A percentile compares a stretch with the other conserved stretches of the same genome.
phyloP scores from a whole-genome alignment of 768 basidiomycete species.

The Neoboletus brunneissimus region DNA sequence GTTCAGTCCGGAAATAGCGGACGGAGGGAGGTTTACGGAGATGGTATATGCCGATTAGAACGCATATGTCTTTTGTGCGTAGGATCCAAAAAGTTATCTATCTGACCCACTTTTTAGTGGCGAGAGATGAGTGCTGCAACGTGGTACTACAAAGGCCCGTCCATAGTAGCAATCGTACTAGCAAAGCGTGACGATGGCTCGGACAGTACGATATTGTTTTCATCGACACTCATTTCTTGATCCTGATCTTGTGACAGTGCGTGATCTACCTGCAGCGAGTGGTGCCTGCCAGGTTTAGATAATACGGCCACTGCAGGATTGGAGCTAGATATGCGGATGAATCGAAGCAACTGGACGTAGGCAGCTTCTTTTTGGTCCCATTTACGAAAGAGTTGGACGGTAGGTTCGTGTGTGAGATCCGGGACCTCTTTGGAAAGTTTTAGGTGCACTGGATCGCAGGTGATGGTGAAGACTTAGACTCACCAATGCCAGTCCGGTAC shows the following conservation, averaged over 20 bases:
- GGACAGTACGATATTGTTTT: conserved; percentile 23
- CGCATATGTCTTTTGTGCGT: conserved; percentile 7
- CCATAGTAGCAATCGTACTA: conserved; percentile 40
- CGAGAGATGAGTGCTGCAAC: not conserved
- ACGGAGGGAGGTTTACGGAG: conserved; percentile 28
- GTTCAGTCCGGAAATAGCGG: conserved; percentile 31
- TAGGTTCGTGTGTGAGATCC: conserved; percentile 72
- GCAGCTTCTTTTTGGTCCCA: conserved; percentile 80
- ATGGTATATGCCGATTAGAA: conserved; percentile 32
- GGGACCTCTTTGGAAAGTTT: conserved; percentile 55
- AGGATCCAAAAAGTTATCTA: conserved; percentile 12
- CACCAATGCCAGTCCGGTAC: conserved; percentile 82
- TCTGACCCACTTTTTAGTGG: conserved; percentile 3
- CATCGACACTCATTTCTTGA: conserved; percentile 31
- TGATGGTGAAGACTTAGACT: conserved; percentile 20
- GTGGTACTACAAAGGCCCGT: conserved; percentile 25
- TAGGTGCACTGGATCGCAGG: not conserved
- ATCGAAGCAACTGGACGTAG: conserved; percentile 68
- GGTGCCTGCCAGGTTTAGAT: conserved; percentile 62
- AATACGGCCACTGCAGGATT: conserved; percentile 47
- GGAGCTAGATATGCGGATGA: conserved; percentile 68
- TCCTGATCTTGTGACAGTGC: conserved; percentile 9
- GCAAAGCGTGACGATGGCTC: conserved; percentile 35
- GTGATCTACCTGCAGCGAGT: conserved; percentile 25
- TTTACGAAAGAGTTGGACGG: conserved; percentile 64